Conservation (phyloP, 257 asterid species). For the Parsonsia alboflavescens region DNA sequence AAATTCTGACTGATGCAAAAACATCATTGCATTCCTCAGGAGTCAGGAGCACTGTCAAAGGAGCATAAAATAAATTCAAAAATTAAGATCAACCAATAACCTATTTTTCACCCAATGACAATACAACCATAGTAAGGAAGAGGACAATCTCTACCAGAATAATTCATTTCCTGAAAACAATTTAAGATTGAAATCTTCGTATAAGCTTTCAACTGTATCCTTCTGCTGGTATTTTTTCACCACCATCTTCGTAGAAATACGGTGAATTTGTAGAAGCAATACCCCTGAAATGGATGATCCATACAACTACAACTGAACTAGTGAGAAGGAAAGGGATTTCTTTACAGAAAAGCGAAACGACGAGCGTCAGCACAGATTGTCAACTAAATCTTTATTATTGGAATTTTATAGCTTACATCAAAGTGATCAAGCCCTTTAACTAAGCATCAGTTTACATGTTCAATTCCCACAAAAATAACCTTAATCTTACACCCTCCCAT, state of each 20-base stretch:
- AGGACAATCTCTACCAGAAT: neutral
- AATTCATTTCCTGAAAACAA: neutral
- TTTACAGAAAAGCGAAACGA: neutral
- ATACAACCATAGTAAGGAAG: too few species aligned
- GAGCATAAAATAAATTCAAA: neutral
- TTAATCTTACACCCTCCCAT: neutral
- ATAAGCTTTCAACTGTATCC: neutral
- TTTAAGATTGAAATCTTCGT: neutral
- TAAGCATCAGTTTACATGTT: conserved; percentile 12
- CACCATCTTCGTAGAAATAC: neutral
- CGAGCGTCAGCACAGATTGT: neutral
- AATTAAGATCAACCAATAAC: neutral
- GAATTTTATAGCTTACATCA: conserved; percentile 1
- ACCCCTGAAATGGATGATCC: too few species aligned
- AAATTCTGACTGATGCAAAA: neutral
- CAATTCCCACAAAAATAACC: neutral
- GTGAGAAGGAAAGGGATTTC: neutral
- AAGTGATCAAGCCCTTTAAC: conserved; percentile 11
- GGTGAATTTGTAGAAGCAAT: too few species aligned
- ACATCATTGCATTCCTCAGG: neutral
- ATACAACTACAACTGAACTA: too few species aligned
- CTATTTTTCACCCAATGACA: too few species aligned
- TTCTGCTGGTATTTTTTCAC: neutral
- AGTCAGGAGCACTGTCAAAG: neutral
- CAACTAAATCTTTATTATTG: conserved; percentile 6